Percentiles rank a stretch among this genome's conserved stretches.
These are phyloP conservation scores for Dichotomocladium elegans DNA, from an alignment of 371 early-diverging fungal genomes.

Conservation along the genomic window DNA sequence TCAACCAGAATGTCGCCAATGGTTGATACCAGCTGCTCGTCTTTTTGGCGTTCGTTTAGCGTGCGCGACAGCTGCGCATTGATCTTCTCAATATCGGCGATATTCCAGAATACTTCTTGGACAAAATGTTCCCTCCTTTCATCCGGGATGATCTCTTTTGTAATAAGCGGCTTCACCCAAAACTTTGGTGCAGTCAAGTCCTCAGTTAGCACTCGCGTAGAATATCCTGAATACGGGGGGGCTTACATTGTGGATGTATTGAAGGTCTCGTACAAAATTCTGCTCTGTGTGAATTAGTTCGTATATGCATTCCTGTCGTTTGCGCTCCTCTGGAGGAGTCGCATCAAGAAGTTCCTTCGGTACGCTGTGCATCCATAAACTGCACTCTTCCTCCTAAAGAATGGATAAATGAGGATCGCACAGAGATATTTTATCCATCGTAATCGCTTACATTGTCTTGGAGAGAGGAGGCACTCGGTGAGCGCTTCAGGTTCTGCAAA, in stretches of 20 bases:
- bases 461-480: constrained; percentile 10
- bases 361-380: constrained; percentile 22
- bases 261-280: constrained; percentile 77
- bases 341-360: constrained; percentile 19
- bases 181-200: constrained; percentile 33
- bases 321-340: constrained; percentile 54
- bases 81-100: constrained; percentile 68
- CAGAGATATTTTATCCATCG: background rate
- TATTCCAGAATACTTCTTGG: constrained; percentile 81
- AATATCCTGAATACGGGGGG: no score
- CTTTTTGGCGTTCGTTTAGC: constrained; percentile 70
- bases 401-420: background rate
- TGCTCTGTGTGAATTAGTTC: constrained; percentile 85
- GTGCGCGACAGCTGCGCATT: constrained; percentile 67
- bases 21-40: constrained; percentile 62
- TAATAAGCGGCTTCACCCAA: constrained; percentile 74
- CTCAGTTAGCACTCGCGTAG: background rate
- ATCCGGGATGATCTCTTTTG: constrained; percentile 62
- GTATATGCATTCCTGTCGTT: constrained; percentile 87
- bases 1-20: constrained; percentile 83
- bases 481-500: constrained; percentile 2
- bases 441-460: constrained; percentile 7
- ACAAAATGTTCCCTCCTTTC: constrained; percentile 69
- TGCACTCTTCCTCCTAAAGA: constrained; percentile 7
- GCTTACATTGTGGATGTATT: constrained; percentile 29